A percentile compares a stretch with the other conserved stretches of the same genome.
These are phyloP conservation scores for Fusarium pilosicola DNA, from an alignment of 2,329 filamentous ascomycete species.

Conservation along the genomic window DNA sequence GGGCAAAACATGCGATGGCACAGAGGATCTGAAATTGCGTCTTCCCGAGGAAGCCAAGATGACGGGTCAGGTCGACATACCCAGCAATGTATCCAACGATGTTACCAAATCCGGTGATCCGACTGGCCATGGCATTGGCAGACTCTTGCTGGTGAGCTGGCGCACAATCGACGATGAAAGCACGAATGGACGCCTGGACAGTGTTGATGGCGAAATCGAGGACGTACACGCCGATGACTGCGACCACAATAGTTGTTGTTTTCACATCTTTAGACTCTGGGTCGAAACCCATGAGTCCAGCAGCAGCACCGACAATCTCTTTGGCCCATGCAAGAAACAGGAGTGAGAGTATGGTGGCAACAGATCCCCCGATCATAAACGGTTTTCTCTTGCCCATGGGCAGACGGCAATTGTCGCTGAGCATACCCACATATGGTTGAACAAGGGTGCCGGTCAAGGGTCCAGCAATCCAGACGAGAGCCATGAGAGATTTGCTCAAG, in stretches of 20 bases:
- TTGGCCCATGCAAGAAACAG: conserved; percentile 78
- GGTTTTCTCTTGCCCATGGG: conserved; percentile 83
- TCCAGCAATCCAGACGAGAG: conserved; percentile 85
- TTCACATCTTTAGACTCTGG: conserved; percentile 72
- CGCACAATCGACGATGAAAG: conserved; percentile 93
- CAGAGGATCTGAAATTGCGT: conserved; percentile 95
- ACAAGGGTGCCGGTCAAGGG: conserved; percentile 82
- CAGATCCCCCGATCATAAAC: conserved; percentile 78
- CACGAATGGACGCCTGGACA: conserved; percentile 91
- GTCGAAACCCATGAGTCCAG: conserved; percentile 77
- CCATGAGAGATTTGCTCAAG: conserved; percentile 83
- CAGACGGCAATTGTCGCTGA: conserved; percentile 80
- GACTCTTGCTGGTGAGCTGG: conserved; percentile 93
- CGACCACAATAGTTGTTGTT: conserved; percentile 76
- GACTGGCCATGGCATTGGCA: conserved; percentile 93
- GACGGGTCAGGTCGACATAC: conserved; percentile 79
- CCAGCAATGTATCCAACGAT: conserved; percentile 91
- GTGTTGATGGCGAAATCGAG: conserved; percentile 97
- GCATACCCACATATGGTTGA: conserved; percentile 84
- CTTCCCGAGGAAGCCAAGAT: conserved; percentile 82
- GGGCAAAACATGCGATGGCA: conserved; percentile 80
- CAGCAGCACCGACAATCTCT: conserved; percentile 74
- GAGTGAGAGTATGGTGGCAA: conserved; percentile 73
- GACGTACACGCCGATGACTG: conserved; percentile 87
- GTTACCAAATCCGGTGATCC: conserved; percentile 87